Evolutionary conservation across 1,139 yeast species (phyloP), one percentile per base, ranked within the genome.

Genomic region (Saccharomyces uvarum): DNA sequence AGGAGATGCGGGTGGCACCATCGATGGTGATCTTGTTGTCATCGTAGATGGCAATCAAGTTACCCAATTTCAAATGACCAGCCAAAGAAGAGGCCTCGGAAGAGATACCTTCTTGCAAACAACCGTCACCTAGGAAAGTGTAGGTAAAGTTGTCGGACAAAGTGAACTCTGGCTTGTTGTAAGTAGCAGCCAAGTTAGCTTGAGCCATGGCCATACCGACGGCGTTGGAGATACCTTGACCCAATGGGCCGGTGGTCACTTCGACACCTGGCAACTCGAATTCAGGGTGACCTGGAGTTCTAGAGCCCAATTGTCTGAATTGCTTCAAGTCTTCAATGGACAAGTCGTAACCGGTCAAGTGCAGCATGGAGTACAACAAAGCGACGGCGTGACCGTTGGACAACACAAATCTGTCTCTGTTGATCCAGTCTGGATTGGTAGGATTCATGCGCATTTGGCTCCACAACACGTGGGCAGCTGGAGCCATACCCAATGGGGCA

Each of bases 341-440:
- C 71, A 84, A 78, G 68, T 82, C 88, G 77, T 82, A 93, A 57
- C 98, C 98, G 69, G 82, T 83, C 67, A 95, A 78, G 74, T 87
- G 95, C 70, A 93, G 79, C 75, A 93, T 74, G 50, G 95, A 78
- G 80, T 93, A 95, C 70, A 89, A 79, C 62, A 93, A 78, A 59
- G 96, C 96, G 74, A 95, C 89, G 50, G 96, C 97, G 75, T 93
- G 99, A 69, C 99, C 99, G 75, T 93, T 93, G 57, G 97, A 89
- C 59, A 93, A 80, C 51, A 93, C 93, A 67, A 93, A 95, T 75
- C 99, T 82, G 73, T 95, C 99, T 75, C 97, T 84, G 81, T 88
- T 88, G 73, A 87, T 77, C 98, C 97, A 93, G 57, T 80, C 77
- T 63, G 97, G 91, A 78, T 88, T 86, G 76, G 84, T 81, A 66